Evolutionary conservation across 2,329 filamentous ascomycete genomes (phyloP).

Genomic region (Fusarium transvaalense): DNA sequence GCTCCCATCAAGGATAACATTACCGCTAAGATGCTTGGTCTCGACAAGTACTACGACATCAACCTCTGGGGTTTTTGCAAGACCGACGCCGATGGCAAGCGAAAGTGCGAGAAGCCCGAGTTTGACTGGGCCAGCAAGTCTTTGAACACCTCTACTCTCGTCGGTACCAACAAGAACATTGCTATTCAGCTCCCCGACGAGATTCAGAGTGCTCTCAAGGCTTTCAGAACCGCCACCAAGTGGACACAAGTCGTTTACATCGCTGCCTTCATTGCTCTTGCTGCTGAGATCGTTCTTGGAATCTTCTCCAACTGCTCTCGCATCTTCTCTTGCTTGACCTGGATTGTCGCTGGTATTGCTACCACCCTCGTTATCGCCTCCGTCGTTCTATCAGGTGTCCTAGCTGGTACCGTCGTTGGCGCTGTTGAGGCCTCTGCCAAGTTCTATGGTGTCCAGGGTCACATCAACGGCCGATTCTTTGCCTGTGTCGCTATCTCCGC

Average conservation of each 20-base stretch:
- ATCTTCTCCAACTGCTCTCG: conserved; percentile 87
- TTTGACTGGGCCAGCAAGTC: conserved; percentile 83
- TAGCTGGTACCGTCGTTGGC: conserved; percentile 77
- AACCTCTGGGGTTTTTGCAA: conserved; percentile 90
- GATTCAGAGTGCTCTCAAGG: conserved; percentile 74
- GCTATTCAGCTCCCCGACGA: conserved; percentile 76
- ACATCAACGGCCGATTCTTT: conserved; percentile 77
- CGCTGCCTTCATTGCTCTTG: conserved; percentile 77
- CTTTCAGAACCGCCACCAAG: conserved; percentile 79
- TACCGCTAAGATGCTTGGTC: conserved; percentile 68
- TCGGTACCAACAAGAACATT: conserved; percentile 58
- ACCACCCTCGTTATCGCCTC: conserved; percentile 68
- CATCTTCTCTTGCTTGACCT: conserved; percentile 84
- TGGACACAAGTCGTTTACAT: conserved; percentile 89
- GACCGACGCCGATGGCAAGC: conserved; percentile 64
- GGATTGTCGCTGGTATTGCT: conserved; percentile 77
- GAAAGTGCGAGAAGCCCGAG: conserved; percentile 76
- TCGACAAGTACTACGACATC: conserved; percentile 84
- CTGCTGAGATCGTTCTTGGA: conserved; percentile 79
- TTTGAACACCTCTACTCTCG: conserved; percentile 72
- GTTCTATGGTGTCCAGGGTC: conserved; percentile 76
- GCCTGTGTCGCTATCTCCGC: conserved; percentile 82
- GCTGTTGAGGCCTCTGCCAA: conserved; percentile 66
- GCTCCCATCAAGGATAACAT: conserved; percentile 59
- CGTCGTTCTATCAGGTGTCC: conserved; percentile 79